A percentile compares a stretch with the other conserved stretches of the same genome.
These are phyloP conservation scores for Panellus pusillus DNA, from an alignment of 768 basidiomycete genomes.

Conservation along the genomic window DNA sequence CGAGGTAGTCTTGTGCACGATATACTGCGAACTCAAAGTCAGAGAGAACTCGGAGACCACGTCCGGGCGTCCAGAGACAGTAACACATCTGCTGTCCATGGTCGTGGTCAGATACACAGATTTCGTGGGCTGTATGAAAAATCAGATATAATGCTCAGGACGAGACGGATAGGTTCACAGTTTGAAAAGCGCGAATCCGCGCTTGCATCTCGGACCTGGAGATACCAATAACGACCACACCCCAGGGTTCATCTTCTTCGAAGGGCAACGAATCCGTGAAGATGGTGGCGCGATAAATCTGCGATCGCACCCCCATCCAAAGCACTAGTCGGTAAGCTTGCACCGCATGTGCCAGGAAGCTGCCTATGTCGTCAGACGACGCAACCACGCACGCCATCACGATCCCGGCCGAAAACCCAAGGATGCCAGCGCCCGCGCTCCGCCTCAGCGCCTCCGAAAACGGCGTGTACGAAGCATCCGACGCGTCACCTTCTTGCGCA, in stretches of 20 bases:
- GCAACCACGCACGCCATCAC: slow-evolving; percentile 44
- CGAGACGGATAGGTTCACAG: too few species aligned
- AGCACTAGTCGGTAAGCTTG: slow-evolving; percentile 42
- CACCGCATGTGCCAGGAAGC: slow-evolving; percentile 36
- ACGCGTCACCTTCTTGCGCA: slow-evolving; percentile 6
- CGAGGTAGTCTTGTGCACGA: slow-evolving; percentile 46
- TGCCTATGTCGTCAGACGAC: slow-evolving; percentile 31
- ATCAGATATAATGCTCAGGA: too few species aligned
- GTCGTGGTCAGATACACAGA: slow-evolving; percentile 46
- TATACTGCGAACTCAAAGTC: slow-evolving; percentile 34
- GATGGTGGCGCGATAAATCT: slow-evolving; percentile 30
- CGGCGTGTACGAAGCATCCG: slow-evolving; percentile 2
- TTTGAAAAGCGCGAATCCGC: too few species aligned
- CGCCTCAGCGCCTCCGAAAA: slow-evolving; percentile 30
- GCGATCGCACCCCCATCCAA: slow-evolving; percentile 43
- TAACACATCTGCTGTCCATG: slow-evolving; percentile 46
- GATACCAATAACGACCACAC: too few species aligned
- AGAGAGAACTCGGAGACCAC: slow-evolving; percentile 43
- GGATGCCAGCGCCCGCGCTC: slow-evolving; percentile 37
- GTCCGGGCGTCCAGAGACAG: slow-evolving; percentile 60
- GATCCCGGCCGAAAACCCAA: slow-evolving; percentile 49
- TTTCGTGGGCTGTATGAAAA: too few species aligned
- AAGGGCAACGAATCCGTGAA: neutral
- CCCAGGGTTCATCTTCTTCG: too few species aligned
- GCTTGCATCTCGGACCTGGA: too few species aligned